Percentiles rank a stretch among this genome's conserved stretches.
Conservation (phyloP, 164 flowering plant species). For the Kalanchoe fedtschenkoi region DNA sequence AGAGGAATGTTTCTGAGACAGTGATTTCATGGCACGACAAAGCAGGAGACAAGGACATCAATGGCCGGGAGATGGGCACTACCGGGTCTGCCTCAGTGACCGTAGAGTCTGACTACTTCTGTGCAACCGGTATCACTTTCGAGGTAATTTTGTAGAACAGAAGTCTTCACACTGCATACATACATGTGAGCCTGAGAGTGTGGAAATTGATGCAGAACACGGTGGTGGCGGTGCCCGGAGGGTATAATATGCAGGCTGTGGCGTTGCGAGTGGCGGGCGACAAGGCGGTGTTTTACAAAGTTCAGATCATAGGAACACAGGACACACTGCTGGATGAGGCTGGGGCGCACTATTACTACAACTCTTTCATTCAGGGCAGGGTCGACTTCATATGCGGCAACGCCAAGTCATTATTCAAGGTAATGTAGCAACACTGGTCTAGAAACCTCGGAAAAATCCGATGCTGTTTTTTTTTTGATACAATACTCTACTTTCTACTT, state of each 20-base stretch:
- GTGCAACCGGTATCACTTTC: slow-evolving; percentile 62
- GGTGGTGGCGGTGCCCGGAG: slow-evolving; percentile 39
- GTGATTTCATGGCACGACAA: slow-evolving; percentile 55
- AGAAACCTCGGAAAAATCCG: no score
- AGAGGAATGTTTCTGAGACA: slow-evolving; percentile 15
- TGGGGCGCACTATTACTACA: slow-evolving; percentile 62
- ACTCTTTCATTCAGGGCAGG: slow-evolving; percentile 53
- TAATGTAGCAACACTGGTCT: slow-evolving; percentile 8
- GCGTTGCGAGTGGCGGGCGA: slow-evolving; percentile 60
- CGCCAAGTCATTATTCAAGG: slow-evolving; percentile 71
- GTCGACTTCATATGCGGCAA: slow-evolving; percentile 79
- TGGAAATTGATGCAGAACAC: slow-evolving; percentile 41
- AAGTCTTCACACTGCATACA: not conserved
- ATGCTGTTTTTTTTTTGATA: no score
- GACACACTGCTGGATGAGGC: slow-evolving; percentile 69
- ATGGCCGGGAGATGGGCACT: slow-evolving; percentile 49
- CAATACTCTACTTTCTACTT: not conserved
- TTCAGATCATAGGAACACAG: slow-evolving; percentile 55
- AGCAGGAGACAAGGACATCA: slow-evolving; percentile 43
- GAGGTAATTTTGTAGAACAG: slow-evolving; percentile 25
- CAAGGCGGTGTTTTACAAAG: slow-evolving; percentile 57
- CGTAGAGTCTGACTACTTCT: slow-evolving; percentile 61
- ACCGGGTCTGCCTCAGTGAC: slow-evolving; percentile 51
- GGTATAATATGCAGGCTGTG: slow-evolving; percentile 66
- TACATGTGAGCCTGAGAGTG: not conserved